These are phyloP conservation scores for Entomortierella lignicola DNA, from an alignment of 192 early-diverging fungal species.

Conservation along the genomic window DNA sequence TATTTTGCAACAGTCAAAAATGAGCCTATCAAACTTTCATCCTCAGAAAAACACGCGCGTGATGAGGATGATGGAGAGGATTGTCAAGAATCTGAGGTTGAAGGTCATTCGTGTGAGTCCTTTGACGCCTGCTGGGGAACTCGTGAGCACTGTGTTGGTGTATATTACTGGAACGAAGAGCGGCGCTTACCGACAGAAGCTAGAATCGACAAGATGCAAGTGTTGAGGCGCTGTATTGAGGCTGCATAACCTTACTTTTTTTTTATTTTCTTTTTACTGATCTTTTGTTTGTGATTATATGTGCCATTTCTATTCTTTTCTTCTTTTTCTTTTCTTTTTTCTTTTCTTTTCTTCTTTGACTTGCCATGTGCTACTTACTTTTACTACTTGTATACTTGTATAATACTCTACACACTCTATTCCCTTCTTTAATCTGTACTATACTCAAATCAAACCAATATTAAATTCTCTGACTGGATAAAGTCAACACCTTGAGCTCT, in stretches of 20 bases:
- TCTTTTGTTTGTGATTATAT: neutral
- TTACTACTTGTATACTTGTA: no score
- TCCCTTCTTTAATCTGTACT: no score
- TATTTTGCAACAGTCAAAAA: neutral
- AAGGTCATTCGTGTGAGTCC: neutral
- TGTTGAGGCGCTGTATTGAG: neutral
- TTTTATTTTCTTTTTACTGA: neutral
- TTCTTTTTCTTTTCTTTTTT: neutral
- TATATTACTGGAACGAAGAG: slow-evolving; percentile 8
- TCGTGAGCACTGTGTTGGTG: slow-evolving; percentile 1
- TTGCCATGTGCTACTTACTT: no score
- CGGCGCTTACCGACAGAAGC: neutral
- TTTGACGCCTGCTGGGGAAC: slow-evolving; percentile 19
- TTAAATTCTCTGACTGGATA: no score
- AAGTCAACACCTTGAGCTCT: no score
- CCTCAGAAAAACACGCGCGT: neutral
- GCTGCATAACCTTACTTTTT: neutral
- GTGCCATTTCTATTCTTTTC: neutral
- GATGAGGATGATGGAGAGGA: slow-evolving; percentile 3
- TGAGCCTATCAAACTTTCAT: neutral
- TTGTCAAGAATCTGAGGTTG: neutral
- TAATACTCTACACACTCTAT: no score
- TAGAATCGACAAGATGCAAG: neutral
- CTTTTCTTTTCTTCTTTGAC: neutral
- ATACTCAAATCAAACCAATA: no score